Evolutionary conservation across 352 stramenopile species (phyloP).

Genomic region (Sclerospora graminicola): DNA sequence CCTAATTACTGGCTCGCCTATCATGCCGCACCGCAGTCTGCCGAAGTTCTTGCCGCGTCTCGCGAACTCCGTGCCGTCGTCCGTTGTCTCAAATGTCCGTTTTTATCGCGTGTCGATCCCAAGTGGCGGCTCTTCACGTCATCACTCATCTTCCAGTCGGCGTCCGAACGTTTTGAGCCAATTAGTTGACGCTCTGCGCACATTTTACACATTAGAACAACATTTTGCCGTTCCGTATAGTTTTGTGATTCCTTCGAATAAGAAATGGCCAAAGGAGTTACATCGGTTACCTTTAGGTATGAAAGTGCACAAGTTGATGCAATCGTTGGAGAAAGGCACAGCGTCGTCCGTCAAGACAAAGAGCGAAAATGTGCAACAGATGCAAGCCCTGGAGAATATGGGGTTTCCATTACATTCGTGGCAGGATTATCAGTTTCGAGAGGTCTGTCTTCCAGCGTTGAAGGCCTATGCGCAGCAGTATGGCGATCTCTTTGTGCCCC

Average conservation of each 20-base stretch:
- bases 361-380: conserved; percentile 24
- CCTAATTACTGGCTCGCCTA: too few species aligned
- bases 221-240: conserved; percentile 59
- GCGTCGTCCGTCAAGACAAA: conserved; percentile 14
- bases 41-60: too few species aligned
- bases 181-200: conserved; percentile 36
- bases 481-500: conserved; percentile 86
- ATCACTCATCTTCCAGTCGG: neutral
- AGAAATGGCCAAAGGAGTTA: conserved; percentile 34
- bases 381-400: conserved; percentile 31
- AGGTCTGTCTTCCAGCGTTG: conserved; percentile 64
- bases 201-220: conserved; percentile 41
- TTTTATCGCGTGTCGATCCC: conserved; percentile 9
- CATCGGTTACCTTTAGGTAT: conserved; percentile 42
- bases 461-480: conserved; percentile 66
- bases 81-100: neutral
- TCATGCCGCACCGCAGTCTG: too few species aligned
- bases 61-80: too few species aligned
- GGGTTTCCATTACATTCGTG: conserved; percentile 51
- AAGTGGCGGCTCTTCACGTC: neutral
- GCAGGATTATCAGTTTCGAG: conserved; percentile 53
- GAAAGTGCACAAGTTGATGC: conserved; percentile 51
- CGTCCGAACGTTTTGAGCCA: conserved; percentile 5
- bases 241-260: conserved; percentile 14
- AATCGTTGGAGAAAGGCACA: conserved; percentile 10